Evolutionary conservation across 371 early-diverging fungal genomes (phyloP).

Genomic region (Circinella minor): DNA sequence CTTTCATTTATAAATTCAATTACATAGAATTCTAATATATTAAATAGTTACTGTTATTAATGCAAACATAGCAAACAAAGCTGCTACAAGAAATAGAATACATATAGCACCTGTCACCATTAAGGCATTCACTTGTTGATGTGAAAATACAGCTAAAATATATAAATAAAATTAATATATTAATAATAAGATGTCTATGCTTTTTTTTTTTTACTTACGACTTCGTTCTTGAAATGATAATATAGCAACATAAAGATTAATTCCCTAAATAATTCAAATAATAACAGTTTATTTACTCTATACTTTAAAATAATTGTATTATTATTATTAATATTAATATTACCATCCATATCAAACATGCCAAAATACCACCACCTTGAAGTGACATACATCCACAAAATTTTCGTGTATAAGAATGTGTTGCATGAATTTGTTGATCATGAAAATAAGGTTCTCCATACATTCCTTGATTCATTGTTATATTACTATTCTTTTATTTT

Average conservation of each 20-base stretch:
- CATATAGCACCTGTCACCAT: constrained; percentile 40
- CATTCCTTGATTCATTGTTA: constrained; percentile 1
- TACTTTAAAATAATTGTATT: too few relatives aligned
- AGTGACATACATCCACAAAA: constrained; percentile 34
- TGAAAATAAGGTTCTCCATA: neutral
- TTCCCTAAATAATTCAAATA: constrained; percentile 15
- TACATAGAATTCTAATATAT: too few relatives aligned
- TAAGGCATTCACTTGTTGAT: constrained; percentile 28
- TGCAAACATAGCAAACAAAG: constrained; percentile 33
- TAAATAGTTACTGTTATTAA: constrained; percentile 27
- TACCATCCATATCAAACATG: constrained; percentile 31
- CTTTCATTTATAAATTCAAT: too few relatives aligned
- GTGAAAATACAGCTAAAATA: constrained; percentile 40
- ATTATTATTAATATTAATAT: neutral
- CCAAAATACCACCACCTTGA: constrained; percentile 22
- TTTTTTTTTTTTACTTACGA: constrained; percentile 18
- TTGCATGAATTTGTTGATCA: constrained; percentile 20
- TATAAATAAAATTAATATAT: neutral
- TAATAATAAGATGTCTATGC: neutral
- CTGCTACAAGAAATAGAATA: constrained; percentile 34
- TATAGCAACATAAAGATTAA: constrained; percentile 25
- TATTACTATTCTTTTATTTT: neutral
- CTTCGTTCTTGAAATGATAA: constrained; percentile 28
- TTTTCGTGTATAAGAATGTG: constrained; percentile 29
- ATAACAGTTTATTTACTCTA: neutral